Base-by-base conservation (phyloP, 306 rosid species). In the Castanea crenata region DNA sequence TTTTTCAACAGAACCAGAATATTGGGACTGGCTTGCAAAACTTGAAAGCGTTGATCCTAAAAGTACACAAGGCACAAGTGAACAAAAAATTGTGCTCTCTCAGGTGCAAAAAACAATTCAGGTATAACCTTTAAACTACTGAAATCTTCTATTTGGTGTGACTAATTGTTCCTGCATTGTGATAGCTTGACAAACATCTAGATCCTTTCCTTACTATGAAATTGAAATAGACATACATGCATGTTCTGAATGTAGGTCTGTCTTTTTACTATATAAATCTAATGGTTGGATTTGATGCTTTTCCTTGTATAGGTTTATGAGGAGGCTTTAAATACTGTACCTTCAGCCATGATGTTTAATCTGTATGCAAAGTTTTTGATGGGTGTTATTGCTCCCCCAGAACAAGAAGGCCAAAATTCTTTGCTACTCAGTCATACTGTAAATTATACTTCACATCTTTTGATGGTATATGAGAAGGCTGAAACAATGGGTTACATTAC, bases 1-100 rank as follows among this genome's bases (percentile, higher is more conserved):
- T 86, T 95, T 92, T 84, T 86, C 84, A 11, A 84, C 83, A 16
- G 83, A 83, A 35, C 97, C 97, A 58, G 94, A 83, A 64, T 91
- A 85, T 76, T 95, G 99, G 99, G 92, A 92, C 69, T 95, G 99
- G 97, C 91, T 91, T 19, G 99, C 94, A 14, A 91, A 90, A 80
- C 93, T 80, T 77, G 88, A 87, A 76, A 86, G 44, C 73, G 72
- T 44, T 78, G 75, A 84, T 74, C 64, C 86, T 63, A 89, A 81
- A 77, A 78, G 62, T 72, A 62, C 65, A 52, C 82, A 63, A 16
- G 90, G 61, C 68, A 82, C 5, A 20, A 80, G 83, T 58, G 91
- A 84, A 84, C 91, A 84, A 81, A 71, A 68, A 35, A 68, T 61
- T 27, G 20, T 51, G 71, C 70, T 62, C 86, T 79, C 91, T 65